These are phyloP conservation scores for Neltuma alba DNA, from an alignment of 306 rosid genomes.

Conservation along the genomic window DNA sequence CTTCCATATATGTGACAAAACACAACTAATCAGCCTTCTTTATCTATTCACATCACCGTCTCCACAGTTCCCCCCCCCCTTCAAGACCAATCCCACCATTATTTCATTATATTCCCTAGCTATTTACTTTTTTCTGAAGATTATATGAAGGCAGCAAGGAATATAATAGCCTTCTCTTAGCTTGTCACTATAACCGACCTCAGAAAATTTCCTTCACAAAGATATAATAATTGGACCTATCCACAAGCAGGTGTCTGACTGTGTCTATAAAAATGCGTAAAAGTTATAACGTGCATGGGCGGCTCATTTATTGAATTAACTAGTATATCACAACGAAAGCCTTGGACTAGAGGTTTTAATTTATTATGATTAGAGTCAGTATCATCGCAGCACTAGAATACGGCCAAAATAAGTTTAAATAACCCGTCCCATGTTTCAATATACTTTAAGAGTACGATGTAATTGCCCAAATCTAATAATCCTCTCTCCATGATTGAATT, in stretches of 20 bases:
- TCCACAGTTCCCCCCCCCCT: neutral
- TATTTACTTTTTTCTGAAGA: neutral
- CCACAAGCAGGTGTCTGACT: neutral
- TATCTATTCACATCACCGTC: neutral
- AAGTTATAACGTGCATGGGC: slow-evolving; percentile 10
- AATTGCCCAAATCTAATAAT: slow-evolving; percentile 9
- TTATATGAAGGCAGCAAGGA: neutral
- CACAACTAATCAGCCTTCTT: neutral
- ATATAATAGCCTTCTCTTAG: neutral
- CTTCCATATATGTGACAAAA: neutral
- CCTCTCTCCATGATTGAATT: slow-evolving; percentile 18
- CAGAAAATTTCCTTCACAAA: slow-evolving; percentile 17
- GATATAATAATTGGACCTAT: slow-evolving; percentile 9
- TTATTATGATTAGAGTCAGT: slow-evolving; percentile 16
- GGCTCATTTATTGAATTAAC: neutral
- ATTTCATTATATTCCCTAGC: neutral
- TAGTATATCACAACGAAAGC: neutral
- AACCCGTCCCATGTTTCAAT: neutral
- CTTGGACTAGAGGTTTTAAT: slow-evolving; percentile 1
- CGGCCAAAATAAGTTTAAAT: no score
- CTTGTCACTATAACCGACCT: slow-evolving; percentile 4
- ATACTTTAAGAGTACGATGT: neutral
- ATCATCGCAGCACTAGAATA: slow-evolving; percentile 12
- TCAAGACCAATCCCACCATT: neutral
- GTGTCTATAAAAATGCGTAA: slow-evolving; percentile 10